Conservation (phyloP, 2,329 filamentous ascomycete genomes). For the Elsinoe necatrix region DNA sequence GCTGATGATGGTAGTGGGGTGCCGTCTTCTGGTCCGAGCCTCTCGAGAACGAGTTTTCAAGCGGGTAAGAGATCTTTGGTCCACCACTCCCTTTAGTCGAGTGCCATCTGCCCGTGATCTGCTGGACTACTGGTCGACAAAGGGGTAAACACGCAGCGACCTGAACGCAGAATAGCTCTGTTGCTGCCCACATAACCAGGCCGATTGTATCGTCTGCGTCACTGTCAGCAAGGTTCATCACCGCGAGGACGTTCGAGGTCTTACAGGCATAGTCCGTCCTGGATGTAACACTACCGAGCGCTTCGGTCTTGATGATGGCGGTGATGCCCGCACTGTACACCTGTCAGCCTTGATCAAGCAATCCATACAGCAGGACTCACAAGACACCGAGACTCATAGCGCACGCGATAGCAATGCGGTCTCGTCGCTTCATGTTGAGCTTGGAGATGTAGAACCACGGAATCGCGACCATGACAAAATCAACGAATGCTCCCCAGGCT, state of each 20-base stretch:
- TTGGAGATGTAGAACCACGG: conserved; percentile 29
- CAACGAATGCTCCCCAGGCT: conserved; percentile 30
- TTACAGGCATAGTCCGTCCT: conserved; percentile 26
- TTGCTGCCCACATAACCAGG: neutral
- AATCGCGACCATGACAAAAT: conserved; percentile 30
- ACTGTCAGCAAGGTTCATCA: neutral
- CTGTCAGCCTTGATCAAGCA: neutral
- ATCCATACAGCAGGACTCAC: conserved; percentile 16
- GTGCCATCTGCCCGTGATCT: neutral
- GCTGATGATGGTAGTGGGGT: neutral
- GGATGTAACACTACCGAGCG: conserved; percentile 25
- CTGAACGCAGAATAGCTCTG: conserved; percentile 6
- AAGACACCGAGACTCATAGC: conserved; percentile 28
- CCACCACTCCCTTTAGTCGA: neutral
- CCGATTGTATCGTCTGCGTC: neutral
- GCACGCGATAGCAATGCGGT: conserved; percentile 28
- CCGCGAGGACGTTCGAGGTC: neutral
- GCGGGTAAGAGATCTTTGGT: neutral
- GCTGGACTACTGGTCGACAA: neutral
- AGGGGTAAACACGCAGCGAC: neutral
- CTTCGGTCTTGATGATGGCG: conserved; percentile 27
- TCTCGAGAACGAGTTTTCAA: neutral
- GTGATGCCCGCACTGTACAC: conserved; percentile 26
- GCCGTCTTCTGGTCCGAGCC: neutral
- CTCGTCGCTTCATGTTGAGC: conserved; percentile 30